Evolutionary conservation across 2,329 filamentous ascomycete species (phyloP), one percentile per base, ranked within the genome.

Genomic region (Volutella citrinella): DNA sequence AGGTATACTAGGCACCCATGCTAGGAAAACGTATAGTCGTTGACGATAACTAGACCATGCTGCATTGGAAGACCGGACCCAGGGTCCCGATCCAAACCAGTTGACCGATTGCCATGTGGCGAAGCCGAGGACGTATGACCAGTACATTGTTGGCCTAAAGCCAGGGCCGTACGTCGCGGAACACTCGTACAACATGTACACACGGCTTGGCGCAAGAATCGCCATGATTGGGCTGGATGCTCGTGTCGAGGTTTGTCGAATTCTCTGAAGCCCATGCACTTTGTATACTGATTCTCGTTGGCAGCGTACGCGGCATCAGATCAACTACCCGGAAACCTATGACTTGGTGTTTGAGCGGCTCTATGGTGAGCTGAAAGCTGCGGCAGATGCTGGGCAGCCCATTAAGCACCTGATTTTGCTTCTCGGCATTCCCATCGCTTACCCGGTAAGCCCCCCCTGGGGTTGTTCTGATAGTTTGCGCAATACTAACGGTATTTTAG

Each of bases 281-380:
- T n/a, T n/a, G n/a, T n/a, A n/a, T n/a, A n/a, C n/a, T n/a, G n/a
- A n/a, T n/a, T n/a, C n/a, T n/a, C n/a, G n/a, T n/a, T n/a, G n/a
- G 10, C 16, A 73, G 75, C 85, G 90, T 16, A 96, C 91, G 8
- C 80, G 91, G 22, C 88, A 94, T 54, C 89, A 95, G 63, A 81
- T 97, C 64, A 96, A 96, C 66, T 96, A 95, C 52, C 84, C 89
- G 29, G 85, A 90, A 54, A 95, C 89, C 0, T 95, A 95, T 54
- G 81, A 94, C 34, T 65, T 84, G 27, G 79, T 97, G 15, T 95
- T 96, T 57, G 71, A 81, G 37, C 78, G 89, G 24, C 72, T 91
- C 19, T 75, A 83, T 44, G 65, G 72, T 24, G 87, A 97, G 56
- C 79, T 98, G 60, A 69, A 37, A 64, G 84, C 61, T 65, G 89